Percentiles rank a stretch among this genome's conserved stretches.
Evolutionary conservation across 768 basidiomycete genomes (phyloP).

Genomic region (Kwoniella mangroviensis): DNA sequence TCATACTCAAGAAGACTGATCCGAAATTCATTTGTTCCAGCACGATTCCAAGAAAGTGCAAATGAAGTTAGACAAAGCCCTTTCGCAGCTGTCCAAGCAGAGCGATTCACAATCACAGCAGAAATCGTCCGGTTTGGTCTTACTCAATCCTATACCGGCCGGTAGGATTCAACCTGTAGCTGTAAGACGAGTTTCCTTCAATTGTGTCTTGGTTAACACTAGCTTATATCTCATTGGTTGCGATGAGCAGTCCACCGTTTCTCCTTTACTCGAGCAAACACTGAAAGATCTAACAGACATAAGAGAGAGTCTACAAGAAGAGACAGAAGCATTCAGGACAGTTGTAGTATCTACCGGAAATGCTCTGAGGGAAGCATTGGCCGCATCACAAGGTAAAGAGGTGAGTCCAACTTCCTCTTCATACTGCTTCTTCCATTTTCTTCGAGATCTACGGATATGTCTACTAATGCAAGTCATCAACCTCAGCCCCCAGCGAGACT

Average conservation of each 20-base stretch:
- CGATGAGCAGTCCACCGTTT: constrained; percentile 28
- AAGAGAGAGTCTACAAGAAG: constrained; percentile 53
- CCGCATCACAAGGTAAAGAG: constrained; percentile 37
- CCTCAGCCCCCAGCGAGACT: constrained; percentile 36
- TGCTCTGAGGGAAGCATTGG: constrained; percentile 43
- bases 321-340: constrained; percentile 57
- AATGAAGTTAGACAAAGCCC: constrained; percentile 46
- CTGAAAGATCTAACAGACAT: constrained; percentile 50
- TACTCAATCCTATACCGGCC: constrained; percentile 44
- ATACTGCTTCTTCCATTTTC: too few relatives aligned
- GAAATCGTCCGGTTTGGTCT: constrained; percentile 35
- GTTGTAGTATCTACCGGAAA: constrained; percentile 54
- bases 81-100: constrained; percentile 36
- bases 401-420: constrained; percentile 27
- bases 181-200: constrained; percentile 25
- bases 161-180: constrained; percentile 25
- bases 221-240: constrained; percentile 3
- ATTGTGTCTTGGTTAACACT: not conserved
- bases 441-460: too few relatives aligned
- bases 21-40: constrained; percentile 14
- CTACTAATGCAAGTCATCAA: not conserved
- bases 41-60: constrained; percentile 51
- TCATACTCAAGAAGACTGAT: constrained; percentile 4
- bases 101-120: constrained; percentile 15
- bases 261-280: constrained; percentile 49